Percentiles rank a stretch among this genome's conserved stretches.
Conservation (phyloP, 495 filamentous ascomycete genomes). For the Lophium mytilinum region DNA sequence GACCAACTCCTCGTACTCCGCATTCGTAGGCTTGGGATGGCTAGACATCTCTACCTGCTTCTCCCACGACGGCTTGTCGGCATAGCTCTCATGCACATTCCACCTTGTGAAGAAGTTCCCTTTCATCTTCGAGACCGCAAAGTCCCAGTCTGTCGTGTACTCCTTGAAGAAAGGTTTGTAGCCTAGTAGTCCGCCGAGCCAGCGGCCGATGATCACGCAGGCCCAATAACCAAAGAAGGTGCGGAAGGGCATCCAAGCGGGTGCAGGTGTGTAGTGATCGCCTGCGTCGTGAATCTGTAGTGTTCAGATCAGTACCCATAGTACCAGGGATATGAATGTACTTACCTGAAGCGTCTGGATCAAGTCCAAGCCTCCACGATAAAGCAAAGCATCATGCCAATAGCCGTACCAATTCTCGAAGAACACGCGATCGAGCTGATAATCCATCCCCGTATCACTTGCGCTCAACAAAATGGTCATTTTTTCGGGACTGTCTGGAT, state of each 20-base stretch:
- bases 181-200: conserved; percentile 44
- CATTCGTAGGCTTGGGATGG: neutral
- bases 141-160: conserved; percentile 47
- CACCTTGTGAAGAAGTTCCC: neutral
- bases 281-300: conserved; percentile 42
- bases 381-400: conserved; percentile 38
- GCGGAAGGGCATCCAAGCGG: conserved; percentile 41
- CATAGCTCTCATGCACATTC: neutral
- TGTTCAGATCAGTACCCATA: neutral
- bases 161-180: conserved; percentile 45
- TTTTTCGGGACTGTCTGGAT: conserved; percentile 6
- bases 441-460: conserved; percentile 26
- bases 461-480: conserved; percentile 27
- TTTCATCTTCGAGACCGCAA: neutral
- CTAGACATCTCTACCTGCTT: neutral
- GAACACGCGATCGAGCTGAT: conserved; percentile 41
- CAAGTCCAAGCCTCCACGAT: conserved; percentile 36
- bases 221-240: conserved; percentile 29
- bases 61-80: neutral
- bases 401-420: conserved; percentile 51
- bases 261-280: conserved; percentile 40
- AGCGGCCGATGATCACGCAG: conserved; percentile 42
- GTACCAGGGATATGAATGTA: neutral
- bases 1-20: neutral
- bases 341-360: conserved; percentile 40